These are phyloP conservation scores for Alternaria viburni DNA, from an alignment of 2,329 filamentous ascomycete species.

Conservation along the genomic window DNA sequence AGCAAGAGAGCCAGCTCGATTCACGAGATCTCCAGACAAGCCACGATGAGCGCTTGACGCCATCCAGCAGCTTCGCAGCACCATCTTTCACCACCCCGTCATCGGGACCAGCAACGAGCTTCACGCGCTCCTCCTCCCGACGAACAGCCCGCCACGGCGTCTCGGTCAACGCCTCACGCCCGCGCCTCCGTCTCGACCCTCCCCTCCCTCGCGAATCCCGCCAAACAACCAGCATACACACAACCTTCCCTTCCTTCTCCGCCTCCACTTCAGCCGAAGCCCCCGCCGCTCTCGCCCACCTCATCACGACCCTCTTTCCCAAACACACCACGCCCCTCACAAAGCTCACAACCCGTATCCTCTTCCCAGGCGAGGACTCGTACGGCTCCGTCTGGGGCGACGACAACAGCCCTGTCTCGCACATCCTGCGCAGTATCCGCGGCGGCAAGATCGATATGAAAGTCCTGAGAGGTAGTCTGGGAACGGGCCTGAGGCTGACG, in stretches of 20 bases:
- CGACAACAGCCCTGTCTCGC: conserved; percentile 44
- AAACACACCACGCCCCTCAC: conserved; percentile 24
- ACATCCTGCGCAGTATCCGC: conserved; percentile 47
- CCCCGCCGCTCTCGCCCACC: conserved; percentile 36
- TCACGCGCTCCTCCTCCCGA: neutral
- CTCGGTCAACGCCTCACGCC: conserved; percentile 13
- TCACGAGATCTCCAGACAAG: conserved; percentile 7
- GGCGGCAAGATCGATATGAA: conserved; percentile 45
- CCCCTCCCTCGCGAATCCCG: neutral
- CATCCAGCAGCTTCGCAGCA: conserved; percentile 21
- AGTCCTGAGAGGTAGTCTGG: conserved; percentile 21
- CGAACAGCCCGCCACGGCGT: neutral
- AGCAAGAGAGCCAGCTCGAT: conserved; percentile 3
- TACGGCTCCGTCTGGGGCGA: conserved; percentile 51
- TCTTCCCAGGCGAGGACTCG: conserved; percentile 48
- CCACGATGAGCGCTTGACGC: conserved; percentile 19
- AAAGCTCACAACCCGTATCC: conserved; percentile 48
- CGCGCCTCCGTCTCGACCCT: conserved; percentile 24
- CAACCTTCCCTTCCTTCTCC: conserved; percentile 19
- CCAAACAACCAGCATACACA: neutral
- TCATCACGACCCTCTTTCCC: conserved; percentile 43
- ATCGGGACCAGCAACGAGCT: conserved; percentile 3
- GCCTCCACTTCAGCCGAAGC: conserved; percentile 22
- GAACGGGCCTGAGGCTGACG: conserved; percentile 20
- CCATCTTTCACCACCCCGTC: conserved; percentile 11